phyloP scores from a whole-genome alignment of 2,329 filamentous ascomycete species.

The Microcera coccophila region DNA sequence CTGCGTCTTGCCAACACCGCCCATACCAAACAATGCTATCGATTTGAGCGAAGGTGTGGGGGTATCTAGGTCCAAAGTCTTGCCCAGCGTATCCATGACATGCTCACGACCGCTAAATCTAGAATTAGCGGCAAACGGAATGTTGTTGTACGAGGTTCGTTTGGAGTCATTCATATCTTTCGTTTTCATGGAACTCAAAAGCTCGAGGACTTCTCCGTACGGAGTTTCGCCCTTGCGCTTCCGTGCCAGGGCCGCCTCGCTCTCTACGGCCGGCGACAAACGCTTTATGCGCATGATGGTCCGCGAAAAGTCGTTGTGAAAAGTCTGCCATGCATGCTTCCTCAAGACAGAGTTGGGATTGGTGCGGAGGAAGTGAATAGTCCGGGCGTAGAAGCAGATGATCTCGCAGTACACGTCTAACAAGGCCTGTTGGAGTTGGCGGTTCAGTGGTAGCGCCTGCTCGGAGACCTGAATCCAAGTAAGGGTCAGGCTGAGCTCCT shows the following conservation, averaged over 20 bases:
- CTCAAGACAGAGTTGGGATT: slow-evolving; percentile 24
- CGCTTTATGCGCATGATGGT: slow-evolving; percentile 21
- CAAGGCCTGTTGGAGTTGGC: slow-evolving; percentile 23
- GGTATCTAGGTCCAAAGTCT: slow-evolving; percentile 1
- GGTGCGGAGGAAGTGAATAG: slow-evolving; percentile 29
- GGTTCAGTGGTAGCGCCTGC: slow-evolving; percentile 23
- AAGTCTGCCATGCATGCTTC: slow-evolving; percentile 21
- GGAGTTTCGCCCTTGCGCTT: slow-evolving; percentile 22
- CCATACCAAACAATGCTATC: slow-evolving; percentile 29
- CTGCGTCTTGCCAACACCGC: slow-evolving; percentile 31
- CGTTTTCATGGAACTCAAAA: slow-evolving; percentile 8
- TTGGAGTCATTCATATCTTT: slow-evolving; percentile 8
- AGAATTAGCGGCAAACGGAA: slow-evolving; percentile 5
- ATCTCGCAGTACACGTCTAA: slow-evolving; percentile 30
- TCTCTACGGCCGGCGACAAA: slow-evolving; percentile 25
- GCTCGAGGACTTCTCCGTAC: neutral
- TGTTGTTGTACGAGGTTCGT: slow-evolving; percentile 9
- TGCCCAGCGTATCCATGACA: slow-evolving; percentile 5
- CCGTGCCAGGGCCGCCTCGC: slow-evolving; percentile 27
- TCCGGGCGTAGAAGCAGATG: slow-evolving; percentile 30
- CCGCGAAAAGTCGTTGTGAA: slow-evolving; percentile 19
- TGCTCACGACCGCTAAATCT: slow-evolving; percentile 7
- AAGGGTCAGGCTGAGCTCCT: slow-evolving; percentile 28
- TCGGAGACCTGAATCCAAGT: slow-evolving; percentile 27
- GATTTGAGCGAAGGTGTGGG: slow-evolving; percentile 12